These are phyloP conservation scores for Plasmopara muralis DNA, from an alignment of 352 stramenopile species.

Conservation along the genomic window DNA sequence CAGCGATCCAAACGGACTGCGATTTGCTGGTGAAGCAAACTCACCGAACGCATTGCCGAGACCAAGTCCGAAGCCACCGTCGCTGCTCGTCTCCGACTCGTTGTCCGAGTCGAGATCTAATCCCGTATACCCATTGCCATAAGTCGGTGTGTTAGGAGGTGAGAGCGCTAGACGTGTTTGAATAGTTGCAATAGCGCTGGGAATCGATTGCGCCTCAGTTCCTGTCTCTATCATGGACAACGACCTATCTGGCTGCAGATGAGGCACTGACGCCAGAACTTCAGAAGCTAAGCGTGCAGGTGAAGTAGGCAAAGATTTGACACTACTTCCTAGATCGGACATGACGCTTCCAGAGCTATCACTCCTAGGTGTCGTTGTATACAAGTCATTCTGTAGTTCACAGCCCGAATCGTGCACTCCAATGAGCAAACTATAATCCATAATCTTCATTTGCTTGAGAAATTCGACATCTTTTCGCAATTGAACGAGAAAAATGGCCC, in stretches of 20 bases:
- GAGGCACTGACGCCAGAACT: constrained; percentile 1
- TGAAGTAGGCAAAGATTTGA: constrained; percentile 40
- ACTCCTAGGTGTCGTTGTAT: constrained; percentile 16
- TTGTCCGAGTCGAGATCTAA: constrained; percentile 12
- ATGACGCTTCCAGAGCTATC: constrained; percentile 6
- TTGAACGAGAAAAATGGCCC: constrained; percentile 78
- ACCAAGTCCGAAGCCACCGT: constrained; percentile 16
- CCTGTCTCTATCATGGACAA: constrained; percentile 9
- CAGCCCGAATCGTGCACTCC: constrained; percentile 83
- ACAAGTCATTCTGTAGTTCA: constrained; percentile 48
- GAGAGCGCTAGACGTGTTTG: constrained; percentile 20
- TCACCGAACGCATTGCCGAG: constrained; percentile 19
- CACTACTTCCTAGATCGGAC: constrained; percentile 6
- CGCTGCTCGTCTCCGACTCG: constrained; percentile 34
- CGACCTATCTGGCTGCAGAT: constrained; percentile 12
- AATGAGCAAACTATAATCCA: constrained; percentile 92
- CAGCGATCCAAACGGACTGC: constrained; percentile 10
- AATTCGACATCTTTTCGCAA: constrained; percentile 88
- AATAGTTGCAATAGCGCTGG: constrained; percentile 2
- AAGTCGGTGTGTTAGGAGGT: constrained; percentile 18
- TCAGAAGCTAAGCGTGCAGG: constrained; percentile 14
- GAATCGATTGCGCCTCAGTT: constrained; percentile 6
- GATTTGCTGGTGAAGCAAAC: constrained; percentile 15
- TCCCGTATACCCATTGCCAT: constrained; percentile 13
- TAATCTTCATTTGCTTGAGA: constrained; percentile 90